These are phyloP conservation scores for Oryza glumipatula DNA, from an alignment of 176 grass and related monocot genomes.

Conservation along the genomic window DNA sequence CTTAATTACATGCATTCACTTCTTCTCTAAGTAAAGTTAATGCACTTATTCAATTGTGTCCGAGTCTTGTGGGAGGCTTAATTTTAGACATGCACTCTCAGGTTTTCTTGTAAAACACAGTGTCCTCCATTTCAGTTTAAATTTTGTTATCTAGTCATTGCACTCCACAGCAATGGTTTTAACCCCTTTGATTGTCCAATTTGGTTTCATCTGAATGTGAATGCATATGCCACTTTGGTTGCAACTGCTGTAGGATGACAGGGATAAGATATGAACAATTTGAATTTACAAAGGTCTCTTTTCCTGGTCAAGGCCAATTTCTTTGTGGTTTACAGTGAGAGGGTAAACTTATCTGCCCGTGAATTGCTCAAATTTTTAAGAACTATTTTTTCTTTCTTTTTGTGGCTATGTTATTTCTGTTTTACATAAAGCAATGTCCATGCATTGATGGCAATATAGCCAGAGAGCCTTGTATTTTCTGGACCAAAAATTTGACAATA, in stretches of 20 bases:
- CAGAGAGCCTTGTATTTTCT: background rate
- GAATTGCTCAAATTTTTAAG: background rate
- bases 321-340: conserved; percentile 6
- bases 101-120: background rate
- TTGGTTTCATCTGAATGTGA: background rate
- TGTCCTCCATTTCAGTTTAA: background rate
- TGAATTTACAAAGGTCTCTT: background rate
- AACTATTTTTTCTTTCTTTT: conserved; percentile 1
- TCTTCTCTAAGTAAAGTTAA: background rate
- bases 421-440: background rate
- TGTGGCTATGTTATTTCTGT: background rate
- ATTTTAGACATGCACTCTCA: background rate
- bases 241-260: background rate
- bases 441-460: background rate
- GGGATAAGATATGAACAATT: background rate
- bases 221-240: background rate
- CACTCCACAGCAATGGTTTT: background rate
- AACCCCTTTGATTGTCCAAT: background rate
- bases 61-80: background rate
- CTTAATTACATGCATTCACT: background rate
- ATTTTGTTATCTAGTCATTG: background rate
- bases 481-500: background rate
- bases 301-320: background rate
- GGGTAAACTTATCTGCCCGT: background rate
- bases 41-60: background rate